Percentiles rank a stretch among this genome's conserved stretches.
These are phyloP conservation scores for Bipolaris sorokiniana DNA, from an alignment of 2,329 filamentous ascomycete genomes.

Conservation along the genomic window DNA sequence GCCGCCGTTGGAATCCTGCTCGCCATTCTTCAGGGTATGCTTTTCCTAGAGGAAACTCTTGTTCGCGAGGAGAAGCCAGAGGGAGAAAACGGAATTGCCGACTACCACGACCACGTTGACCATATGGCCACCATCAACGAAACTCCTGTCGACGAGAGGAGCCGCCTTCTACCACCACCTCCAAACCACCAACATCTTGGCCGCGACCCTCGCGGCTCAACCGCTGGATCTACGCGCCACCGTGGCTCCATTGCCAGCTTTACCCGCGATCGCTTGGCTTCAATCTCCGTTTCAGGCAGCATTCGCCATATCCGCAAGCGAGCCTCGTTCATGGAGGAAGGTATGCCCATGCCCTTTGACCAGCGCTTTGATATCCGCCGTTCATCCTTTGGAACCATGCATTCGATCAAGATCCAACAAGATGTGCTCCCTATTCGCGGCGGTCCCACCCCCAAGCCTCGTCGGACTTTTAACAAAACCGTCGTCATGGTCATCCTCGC, in stretches of 20 bases:
- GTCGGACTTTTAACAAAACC: slow-evolving; percentile 62
- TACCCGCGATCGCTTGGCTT: slow-evolving; percentile 33
- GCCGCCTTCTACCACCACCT: slow-evolving; percentile 57
- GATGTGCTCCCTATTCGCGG: slow-evolving; percentile 30
- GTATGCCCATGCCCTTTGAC: slow-evolving; percentile 42
- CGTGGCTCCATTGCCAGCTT: slow-evolving; percentile 35
- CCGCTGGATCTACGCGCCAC: slow-evolving; percentile 33
- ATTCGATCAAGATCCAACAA: slow-evolving; percentile 42
- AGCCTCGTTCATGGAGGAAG: slow-evolving; percentile 47
- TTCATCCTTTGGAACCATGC: slow-evolving; percentile 47
- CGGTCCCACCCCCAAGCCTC: slow-evolving; percentile 21
- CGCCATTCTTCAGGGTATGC: slow-evolving; percentile 78
- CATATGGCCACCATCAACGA: slow-evolving; percentile 74
- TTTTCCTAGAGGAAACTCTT: slow-evolving; percentile 80
- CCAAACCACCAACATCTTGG: slow-evolving; percentile 57
- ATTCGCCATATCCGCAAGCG: slow-evolving; percentile 45
- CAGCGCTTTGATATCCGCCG: slow-evolving; percentile 46
- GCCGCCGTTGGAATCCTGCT: slow-evolving; percentile 77
- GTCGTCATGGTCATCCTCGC: slow-evolving; percentile 81
- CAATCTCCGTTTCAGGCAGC: slow-evolving; percentile 40
- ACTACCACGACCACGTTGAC: slow-evolving; percentile 48
- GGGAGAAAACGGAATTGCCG: slow-evolving; percentile 42
- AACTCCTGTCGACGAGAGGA: slow-evolving; percentile 67
- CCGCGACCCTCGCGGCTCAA: slow-evolving; percentile 43
- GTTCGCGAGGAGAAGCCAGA: slow-evolving; percentile 42